Evolutionary conservation across 257 asterid species (phyloP), one percentile per base, ranked within the genome.

Genomic region (Ilex aquifolium): DNA sequence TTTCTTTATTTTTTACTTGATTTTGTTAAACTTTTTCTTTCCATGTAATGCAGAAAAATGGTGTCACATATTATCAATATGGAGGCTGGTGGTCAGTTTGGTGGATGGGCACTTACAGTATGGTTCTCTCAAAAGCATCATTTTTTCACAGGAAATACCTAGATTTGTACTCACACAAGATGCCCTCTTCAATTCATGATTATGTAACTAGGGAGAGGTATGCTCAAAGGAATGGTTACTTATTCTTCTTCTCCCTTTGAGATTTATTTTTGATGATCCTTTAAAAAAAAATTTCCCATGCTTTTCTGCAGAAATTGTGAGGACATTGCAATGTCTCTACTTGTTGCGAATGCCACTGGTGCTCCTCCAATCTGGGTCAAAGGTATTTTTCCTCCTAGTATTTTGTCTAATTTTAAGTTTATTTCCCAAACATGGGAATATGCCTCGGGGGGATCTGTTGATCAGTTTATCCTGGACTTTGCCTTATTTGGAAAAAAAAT

Each of bases 11-110:
- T 58, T 32, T 58, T 32, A 60, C 39, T 40, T 56, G 17, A 17
- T 42, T 4, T 36, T 36, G 42, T 36, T 36, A 48, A 46, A 53
- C 10, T 36, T 61, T 32, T 42, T 36, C 42, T 8, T 36, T 36
- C 63, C 44, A 6, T 62, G 57, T 6, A 53, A 60, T 67, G 60
- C 72, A 85, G 86, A 72, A 63, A 67, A 76, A 68, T 59, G 83
- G 77, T 3, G 56, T 62, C 56, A 32, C 58, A 32, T 70, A 61
- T 29, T 81, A 79, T 64, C 63, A 36, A 31, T 86, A 79, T 42
- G 79, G 95, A 30, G 86, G 95, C 54, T 86, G 90, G 95, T 83
- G 90, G 90, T 75, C 95, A 14, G 88, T 86, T 56, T 83, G 90
- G 90, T 80, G 94, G 90, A 76, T 56, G 59, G 88, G 89, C 58